Percentiles rank a stretch among this genome's conserved stretches.
Conservation (phyloP, 1,139 yeast species). For the Hyphopichia khmerensis region DNA sequence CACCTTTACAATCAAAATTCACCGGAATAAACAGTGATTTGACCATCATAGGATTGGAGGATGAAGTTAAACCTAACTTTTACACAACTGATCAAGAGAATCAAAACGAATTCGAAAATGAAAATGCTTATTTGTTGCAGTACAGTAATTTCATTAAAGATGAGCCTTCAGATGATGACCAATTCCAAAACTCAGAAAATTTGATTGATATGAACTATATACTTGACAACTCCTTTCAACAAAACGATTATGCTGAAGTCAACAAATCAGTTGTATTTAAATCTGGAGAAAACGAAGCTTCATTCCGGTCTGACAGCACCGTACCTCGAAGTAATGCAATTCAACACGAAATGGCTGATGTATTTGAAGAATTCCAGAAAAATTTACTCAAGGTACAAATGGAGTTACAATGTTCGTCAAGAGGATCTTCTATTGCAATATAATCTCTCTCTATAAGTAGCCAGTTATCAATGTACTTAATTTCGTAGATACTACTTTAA, state of each 20-base stretch:
- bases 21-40: too few relatives aligned
- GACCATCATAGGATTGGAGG: too few relatives aligned
- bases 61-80: too few relatives aligned
- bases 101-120: too few relatives aligned
- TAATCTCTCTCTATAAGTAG: neutral
- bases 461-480: too few relatives aligned
- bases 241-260: neutral
- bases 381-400: neutral
- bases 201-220: neutral
- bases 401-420: neutral
- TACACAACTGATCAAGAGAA: too few relatives aligned
- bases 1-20: too few relatives aligned
- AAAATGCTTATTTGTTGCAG: neutral
- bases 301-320: too few relatives aligned
- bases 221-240: neutral
- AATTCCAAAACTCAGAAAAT: neutral
- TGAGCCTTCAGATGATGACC: neutral
- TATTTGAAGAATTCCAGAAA: neutral
- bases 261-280: too few relatives aligned
- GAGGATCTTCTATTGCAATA: neutral
- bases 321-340: neutral
- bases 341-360: neutral
- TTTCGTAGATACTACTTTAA: too few relatives aligned
- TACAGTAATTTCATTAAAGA: neutral
- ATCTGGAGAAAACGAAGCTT: too few relatives aligned